Evolutionary conservation across 345 rosid species (phyloP).

Genomic region (Aurinia saxatilis): DNA sequence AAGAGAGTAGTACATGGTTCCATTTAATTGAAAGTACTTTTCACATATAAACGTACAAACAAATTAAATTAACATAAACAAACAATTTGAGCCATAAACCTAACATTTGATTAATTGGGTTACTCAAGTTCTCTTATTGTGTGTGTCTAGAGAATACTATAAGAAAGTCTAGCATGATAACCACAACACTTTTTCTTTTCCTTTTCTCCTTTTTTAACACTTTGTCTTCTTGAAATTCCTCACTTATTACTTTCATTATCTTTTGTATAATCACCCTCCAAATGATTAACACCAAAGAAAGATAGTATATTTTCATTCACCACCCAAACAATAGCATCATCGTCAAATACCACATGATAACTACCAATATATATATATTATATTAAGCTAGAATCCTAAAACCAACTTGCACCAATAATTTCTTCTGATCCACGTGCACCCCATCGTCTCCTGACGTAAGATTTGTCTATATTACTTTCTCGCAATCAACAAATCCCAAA

Average conservation of each 20-base stretch:
- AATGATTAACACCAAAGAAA: slow-evolving; percentile 10
- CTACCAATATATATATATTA: neutral
- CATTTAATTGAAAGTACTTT: too few relatives aligned
- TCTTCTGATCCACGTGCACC: slow-evolving; percentile 20
- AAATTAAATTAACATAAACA: neutral
- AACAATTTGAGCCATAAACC: neutral
- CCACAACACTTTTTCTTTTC: neutral
- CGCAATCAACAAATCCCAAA: slow-evolving; percentile 9
- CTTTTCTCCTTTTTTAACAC: neutral
- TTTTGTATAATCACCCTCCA: neutral
- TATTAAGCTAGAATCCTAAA: neutral
- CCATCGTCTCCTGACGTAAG: slow-evolving; percentile 20
- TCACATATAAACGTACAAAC: neutral
- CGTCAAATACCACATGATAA: slow-evolving; percentile 8
- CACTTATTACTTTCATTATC: slow-evolving; percentile 9
- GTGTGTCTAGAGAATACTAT: neutral
- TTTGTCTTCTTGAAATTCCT: slow-evolving; percentile 10
- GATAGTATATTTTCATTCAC: neutral
- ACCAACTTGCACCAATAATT: slow-evolving; percentile 10
- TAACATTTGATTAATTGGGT: neutral
- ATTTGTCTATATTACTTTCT: neutral
- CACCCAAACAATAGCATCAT: slow-evolving; percentile 3
- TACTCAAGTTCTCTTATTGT: neutral
- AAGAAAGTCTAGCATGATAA: slow-evolving; percentile 1
- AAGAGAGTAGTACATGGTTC: too few relatives aligned